Evolutionary conservation across 495 filamentous ascomycete genomes (phyloP).

Genomic region (Talaromyces liani): DNA sequence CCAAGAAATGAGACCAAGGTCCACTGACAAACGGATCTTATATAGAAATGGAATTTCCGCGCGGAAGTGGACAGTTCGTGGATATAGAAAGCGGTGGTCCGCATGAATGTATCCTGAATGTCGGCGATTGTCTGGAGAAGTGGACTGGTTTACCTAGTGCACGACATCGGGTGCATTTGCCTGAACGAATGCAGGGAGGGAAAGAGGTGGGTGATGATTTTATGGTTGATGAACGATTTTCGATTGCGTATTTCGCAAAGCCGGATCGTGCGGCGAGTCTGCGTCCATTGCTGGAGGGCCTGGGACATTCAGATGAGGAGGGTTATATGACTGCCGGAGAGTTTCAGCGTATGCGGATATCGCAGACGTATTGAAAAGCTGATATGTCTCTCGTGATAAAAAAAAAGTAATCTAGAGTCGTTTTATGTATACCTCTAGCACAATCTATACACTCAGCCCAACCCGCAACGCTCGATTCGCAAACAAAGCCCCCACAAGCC

Average conservation of each 20-base stretch:
- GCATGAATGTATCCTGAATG: not conserved
- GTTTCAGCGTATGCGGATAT: not conserved
- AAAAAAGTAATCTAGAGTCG: not conserved
- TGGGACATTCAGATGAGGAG: not conserved
- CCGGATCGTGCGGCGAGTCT: not conserved
- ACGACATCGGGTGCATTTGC: not conserved
- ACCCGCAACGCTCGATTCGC: not conserved
- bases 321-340: not conserved
- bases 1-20: no score
- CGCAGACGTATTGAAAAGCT: not conserved
- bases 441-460: not conserved
- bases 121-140: not conserved
- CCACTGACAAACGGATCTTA: not conserved
- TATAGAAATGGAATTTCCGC: not conserved
- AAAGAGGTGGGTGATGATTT: no score
- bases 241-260: not conserved
- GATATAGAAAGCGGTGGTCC: not conserved
- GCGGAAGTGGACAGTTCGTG: not conserved
- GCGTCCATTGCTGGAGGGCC: not conserved
- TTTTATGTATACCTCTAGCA: not conserved
- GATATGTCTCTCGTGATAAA: not conserved
- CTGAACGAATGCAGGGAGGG: no score
- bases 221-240: not conserved
- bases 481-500: not conserved
- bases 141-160: not conserved